Percentiles rank a stretch among this genome's conserved stretches.
Evolutionary conservation across 768 basidiomycete genomes (phyloP).

Genomic region (Collybia sordida): DNA sequence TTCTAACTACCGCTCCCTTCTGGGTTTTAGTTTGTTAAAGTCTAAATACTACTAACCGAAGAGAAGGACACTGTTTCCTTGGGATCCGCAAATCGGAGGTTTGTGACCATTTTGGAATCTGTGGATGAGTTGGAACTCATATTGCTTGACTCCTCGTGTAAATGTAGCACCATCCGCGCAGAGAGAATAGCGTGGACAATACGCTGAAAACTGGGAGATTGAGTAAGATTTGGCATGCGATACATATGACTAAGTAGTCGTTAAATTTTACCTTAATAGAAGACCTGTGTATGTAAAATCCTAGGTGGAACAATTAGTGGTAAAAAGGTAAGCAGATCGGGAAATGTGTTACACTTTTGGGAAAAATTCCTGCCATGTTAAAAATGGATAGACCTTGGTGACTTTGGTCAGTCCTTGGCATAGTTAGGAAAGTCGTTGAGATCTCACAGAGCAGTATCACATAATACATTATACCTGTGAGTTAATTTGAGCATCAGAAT

Average conservation of each 20-base stretch:
- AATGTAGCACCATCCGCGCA: background rate
- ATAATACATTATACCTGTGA: slow-evolving; percentile 1
- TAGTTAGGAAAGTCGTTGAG: background rate
- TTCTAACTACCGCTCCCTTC: too few relatives aligned
- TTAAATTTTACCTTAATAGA: background rate
- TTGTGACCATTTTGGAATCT: too few relatives aligned
- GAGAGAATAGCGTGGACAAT: background rate
- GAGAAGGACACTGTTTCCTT: too few relatives aligned
- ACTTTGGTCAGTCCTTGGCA: too few relatives aligned
- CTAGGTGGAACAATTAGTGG: background rate
- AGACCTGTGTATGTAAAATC: background rate
- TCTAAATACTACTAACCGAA: too few relatives aligned
- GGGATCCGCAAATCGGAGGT: too few relatives aligned
- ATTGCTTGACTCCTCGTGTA: background rate
- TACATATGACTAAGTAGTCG: background rate
- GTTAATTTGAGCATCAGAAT: background rate
- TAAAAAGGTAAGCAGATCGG: too few relatives aligned
- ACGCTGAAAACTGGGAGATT: background rate
- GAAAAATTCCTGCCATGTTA: background rate
- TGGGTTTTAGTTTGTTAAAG: too few relatives aligned
- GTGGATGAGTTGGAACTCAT: too few relatives aligned
- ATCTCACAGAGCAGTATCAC: background rate
- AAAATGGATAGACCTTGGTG: too few relatives aligned
- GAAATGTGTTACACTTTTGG: background rate
- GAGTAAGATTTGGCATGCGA: background rate